Percentiles rank a stretch among this genome's conserved stretches.
Evolutionary conservation across 768 basidiomycete genomes (phyloP).

Genomic region (Psilocybe sp.): DNA sequence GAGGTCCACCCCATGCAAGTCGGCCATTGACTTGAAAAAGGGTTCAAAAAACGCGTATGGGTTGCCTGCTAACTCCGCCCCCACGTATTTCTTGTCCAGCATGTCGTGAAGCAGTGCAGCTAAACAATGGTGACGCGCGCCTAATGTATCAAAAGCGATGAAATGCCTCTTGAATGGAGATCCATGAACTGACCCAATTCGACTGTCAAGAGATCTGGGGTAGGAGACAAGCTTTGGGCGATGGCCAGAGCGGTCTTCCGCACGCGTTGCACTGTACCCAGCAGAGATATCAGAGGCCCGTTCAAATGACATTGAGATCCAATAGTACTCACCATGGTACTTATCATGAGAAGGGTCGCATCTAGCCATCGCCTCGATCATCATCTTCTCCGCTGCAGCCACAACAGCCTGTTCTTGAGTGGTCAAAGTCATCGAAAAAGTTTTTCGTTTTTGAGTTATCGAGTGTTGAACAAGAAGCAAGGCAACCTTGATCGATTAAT

Average conservation of each 20-base stretch:
- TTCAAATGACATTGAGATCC: constrained; percentile 1
- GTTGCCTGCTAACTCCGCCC: constrained; percentile 52
- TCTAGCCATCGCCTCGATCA: constrained; percentile 69
- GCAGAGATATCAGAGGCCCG: constrained; percentile 2
- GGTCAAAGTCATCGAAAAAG: constrained; percentile 46
- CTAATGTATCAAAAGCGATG: not conserved
- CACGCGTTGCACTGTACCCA: constrained; percentile 70
- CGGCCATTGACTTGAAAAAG: constrained; percentile 49
- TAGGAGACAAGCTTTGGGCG: constrained; percentile 44
- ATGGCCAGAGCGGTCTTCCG: constrained; percentile 71
- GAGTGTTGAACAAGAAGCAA: too few species aligned
- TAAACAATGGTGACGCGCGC: constrained; percentile 17
- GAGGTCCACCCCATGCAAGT: constrained; percentile 48
- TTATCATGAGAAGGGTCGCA: constrained; percentile 83
- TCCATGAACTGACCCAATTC: constrained; percentile 52
- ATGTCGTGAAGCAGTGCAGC: constrained; percentile 89
- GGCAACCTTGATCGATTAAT: too few species aligned
- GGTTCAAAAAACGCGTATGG: constrained; percentile 67
- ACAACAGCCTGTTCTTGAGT: constrained; percentile 49
- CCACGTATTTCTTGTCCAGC: constrained; percentile 81
- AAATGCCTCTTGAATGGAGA: not conserved
- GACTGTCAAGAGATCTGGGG: constrained; percentile 70
- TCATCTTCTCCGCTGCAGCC: constrained; percentile 61
- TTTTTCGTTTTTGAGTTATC: too few species aligned
- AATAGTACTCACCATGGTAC: constrained; percentile 58